phyloP scores from a whole-genome alignment of 2,329 filamentous ascomycete genomes.

The Neobulgaria alba region DNA sequence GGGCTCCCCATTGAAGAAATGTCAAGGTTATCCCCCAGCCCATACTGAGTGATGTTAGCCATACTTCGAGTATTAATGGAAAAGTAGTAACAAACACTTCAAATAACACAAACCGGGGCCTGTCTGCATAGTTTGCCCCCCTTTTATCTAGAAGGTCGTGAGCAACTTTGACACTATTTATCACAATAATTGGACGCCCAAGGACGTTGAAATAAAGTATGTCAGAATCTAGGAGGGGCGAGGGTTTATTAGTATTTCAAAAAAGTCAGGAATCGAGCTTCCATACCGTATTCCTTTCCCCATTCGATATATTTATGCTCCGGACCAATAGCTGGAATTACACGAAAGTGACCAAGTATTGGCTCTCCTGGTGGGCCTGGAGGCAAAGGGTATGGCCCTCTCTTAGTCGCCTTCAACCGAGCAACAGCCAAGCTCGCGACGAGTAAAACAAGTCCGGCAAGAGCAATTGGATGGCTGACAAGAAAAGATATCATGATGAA shows the following conservation, averaged over 20 bases:
- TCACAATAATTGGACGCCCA: conserved; percentile 32
- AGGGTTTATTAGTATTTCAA: background rate
- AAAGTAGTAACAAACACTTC: conserved; percentile 12
- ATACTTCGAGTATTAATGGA: background rate
- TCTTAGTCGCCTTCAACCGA: conserved; percentile 4
- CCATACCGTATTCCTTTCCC: conserved; percentile 20
- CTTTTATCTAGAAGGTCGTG: conserved; percentile 37
- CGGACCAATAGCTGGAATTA: conserved; percentile 16
- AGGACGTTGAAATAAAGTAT: conserved; percentile 18
- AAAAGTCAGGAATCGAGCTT: background rate
- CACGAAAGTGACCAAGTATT: conserved; percentile 20
- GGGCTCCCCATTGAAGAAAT: conserved; percentile 36
- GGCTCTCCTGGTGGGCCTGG: conserved; percentile 21
- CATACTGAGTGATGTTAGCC: conserved; percentile 7
- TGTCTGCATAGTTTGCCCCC: conserved; percentile 37
- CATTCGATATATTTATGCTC: conserved; percentile 20
- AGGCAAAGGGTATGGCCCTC: conserved; percentile 14
- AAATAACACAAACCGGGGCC: conserved; percentile 35
- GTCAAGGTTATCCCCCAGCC: conserved; percentile 40
- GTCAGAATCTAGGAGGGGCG: conserved; percentile 10
- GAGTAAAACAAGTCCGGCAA: background rate
- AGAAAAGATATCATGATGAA: background rate
- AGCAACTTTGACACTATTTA: conserved; percentile 37
- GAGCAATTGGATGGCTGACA: background rate
- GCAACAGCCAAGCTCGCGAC: background rate